These are phyloP conservation scores for Aquilaria sinensis DNA, from an alignment of 345 rosid species.

Conservation along the genomic window DNA sequence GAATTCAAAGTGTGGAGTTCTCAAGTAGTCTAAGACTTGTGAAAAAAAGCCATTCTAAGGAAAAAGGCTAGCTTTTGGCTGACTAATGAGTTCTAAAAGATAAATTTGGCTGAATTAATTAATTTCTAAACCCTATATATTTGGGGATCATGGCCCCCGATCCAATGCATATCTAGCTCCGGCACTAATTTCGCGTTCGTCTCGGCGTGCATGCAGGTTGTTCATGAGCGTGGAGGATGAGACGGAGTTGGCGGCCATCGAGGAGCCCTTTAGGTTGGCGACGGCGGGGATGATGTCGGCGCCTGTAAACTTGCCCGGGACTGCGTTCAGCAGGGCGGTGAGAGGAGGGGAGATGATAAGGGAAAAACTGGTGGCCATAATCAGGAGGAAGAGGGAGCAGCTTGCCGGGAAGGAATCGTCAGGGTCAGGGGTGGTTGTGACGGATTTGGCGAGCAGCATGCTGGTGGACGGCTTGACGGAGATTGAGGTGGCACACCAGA, in stretches of 20 bases:
- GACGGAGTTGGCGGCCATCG: slow-evolving; percentile 1
- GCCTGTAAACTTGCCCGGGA: slow-evolving; percentile 27
- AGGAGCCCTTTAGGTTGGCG: slow-evolving; percentile 17
- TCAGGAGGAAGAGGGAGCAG: slow-evolving; percentile 22
- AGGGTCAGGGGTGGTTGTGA: background rate
- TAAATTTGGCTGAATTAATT: no score
- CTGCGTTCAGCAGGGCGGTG: slow-evolving; percentile 18
- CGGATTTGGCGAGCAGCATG: slow-evolving; percentile 16
- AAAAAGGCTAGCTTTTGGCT: no score
- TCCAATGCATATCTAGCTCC: no score
- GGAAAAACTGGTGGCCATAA: slow-evolving; percentile 9
- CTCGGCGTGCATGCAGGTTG: slow-evolving; percentile 14
- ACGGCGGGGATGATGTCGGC: slow-evolving; percentile 25
- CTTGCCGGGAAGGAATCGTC: background rate
- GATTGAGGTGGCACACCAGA: slow-evolving; percentile 20
- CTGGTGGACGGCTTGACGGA: slow-evolving; percentile 17
- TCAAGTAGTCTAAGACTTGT: no score
- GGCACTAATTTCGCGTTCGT: no score
- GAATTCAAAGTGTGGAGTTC: no score
- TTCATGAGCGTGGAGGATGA: slow-evolving; percentile 21
- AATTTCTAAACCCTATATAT: no score
- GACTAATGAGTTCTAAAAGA: no score
- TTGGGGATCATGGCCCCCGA: no score
- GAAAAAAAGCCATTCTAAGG: no score
- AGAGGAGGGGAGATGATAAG: slow-evolving; percentile 17